Conservation (phyloP, 2,329 filamentous ascomycete species). For the Orbilia ellipsospora region DNA sequence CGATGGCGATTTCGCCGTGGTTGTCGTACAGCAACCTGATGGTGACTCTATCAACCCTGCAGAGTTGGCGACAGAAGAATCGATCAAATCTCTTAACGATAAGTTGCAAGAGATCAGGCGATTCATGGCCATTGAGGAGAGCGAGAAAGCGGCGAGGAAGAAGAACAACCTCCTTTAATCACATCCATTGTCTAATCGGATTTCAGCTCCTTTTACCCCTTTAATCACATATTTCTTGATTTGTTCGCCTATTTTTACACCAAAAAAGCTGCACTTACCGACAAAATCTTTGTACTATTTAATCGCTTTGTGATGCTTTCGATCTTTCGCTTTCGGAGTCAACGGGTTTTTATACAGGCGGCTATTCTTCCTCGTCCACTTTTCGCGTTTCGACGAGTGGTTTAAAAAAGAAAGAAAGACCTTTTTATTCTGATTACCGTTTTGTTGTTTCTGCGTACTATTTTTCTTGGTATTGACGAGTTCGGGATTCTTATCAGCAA, state of each 20-base stretch:
- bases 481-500: conserved; percentile 16
- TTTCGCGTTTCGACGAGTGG: conserved; percentile 17
- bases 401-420: conserved; percentile 16
- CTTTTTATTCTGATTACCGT: conserved; percentile 11
- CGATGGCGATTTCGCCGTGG: conserved; percentile 38
- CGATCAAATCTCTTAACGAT: conserved; percentile 50
- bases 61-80: conserved; percentile 47
- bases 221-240: conserved; percentile 1
- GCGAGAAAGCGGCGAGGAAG: conserved; percentile 51
- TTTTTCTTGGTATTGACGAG: background rate
- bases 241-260: background rate
- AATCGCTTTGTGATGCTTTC: conserved; percentile 24
- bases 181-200: background rate
- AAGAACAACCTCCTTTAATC: conserved; percentile 51
- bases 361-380: conserved; percentile 43
- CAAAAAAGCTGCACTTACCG: conserved; percentile 1
- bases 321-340: conserved; percentile 34
- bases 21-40: conserved; percentile 41
- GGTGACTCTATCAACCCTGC: conserved; percentile 35
- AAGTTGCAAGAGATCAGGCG: conserved; percentile 50
- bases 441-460: background rate
- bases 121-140: conserved; percentile 54
- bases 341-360: conserved; percentile 43
- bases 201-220: background rate
- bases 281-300: conserved; percentile 38